A percentile compares a stretch with the other conserved stretches of the same genome.
phyloP scores from a whole-genome alignment of 768 basidiomycete species.

The Chlorophyllum brunneum region DNA sequence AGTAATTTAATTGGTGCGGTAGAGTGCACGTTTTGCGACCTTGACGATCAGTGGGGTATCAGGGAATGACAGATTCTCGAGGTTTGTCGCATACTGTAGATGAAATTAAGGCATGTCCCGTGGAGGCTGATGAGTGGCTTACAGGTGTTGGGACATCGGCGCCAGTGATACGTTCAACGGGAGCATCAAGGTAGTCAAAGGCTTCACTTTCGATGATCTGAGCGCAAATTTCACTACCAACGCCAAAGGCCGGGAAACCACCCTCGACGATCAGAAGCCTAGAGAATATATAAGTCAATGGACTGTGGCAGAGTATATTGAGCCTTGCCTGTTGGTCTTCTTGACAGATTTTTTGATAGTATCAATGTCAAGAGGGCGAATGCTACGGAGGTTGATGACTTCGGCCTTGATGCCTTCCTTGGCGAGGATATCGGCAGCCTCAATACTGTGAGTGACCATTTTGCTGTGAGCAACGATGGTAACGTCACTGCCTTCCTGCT shows the following conservation, averaged over 20 bases:
- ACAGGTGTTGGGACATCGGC: slow-evolving; percentile 96
- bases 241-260: slow-evolving; percentile 98
- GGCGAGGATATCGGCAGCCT: slow-evolving; percentile 88
- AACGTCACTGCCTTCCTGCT: slow-evolving; percentile 87
- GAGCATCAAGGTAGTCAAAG: slow-evolving; percentile 97
- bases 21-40: slow-evolving; percentile 91
- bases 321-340: slow-evolving; percentile 88
- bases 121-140: slow-evolving; percentile 11
- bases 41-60: slow-evolving; percentile 88
- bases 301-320: background rate
- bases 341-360: slow-evolving; percentile 97
- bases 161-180: slow-evolving; percentile 96
- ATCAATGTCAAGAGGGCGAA: slow-evolving; percentile 95
- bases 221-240: slow-evolving; percentile 97
- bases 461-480: slow-evolving; percentile 98
- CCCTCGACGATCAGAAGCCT: slow-evolving; percentile 95
- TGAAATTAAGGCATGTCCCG: background rate
- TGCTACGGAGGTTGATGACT: slow-evolving; percentile 94
- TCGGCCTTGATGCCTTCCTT: slow-evolving; percentile 98
- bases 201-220: slow-evolving; percentile 97
- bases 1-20: slow-evolving; percentile 70
- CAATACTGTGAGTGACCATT: slow-evolving; percentile 93
- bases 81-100: slow-evolving; percentile 78
- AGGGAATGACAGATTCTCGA: slow-evolving; percentile 92
- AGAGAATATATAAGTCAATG: slow-evolving; percentile 11